Evolutionary conservation across 805 yeast species (phyloP), one percentile per base, ranked within the genome.

Genomic region (Candida coquimbonensis): DNA sequence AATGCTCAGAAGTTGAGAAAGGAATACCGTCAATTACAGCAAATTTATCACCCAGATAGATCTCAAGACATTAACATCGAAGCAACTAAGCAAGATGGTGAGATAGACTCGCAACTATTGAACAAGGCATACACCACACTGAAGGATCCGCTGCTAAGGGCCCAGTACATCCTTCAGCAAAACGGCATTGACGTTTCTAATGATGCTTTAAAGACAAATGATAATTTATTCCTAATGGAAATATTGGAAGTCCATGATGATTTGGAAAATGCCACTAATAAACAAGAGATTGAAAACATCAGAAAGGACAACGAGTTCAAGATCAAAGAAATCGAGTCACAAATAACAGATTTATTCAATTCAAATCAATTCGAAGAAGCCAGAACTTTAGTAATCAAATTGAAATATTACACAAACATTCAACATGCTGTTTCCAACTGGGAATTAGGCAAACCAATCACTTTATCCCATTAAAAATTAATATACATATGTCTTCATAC

Each of bases 171-270:
- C 17, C 57, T 85, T 12, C 61, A 67, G 14, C 42, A 62, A 16
- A 59, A 67, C 8, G 74, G 73, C 0, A 63, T 77, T 26, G 87
- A 85, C 52, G 65, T 85, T 32, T 68, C 72, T 9, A 65, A 75
- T 25, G 96, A 90, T 7, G 27, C 47, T 6, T 27, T 53, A 80
- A 78, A 7, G 53, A 70, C 66, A 41, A 66, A 64, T 41, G 77
- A 79, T 49, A 78, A 81, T 47, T 74, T 68, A 14, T 66, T 87
- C 57, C 66, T 91, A 36, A 77, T 87, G 82, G 78, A 78, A 38
- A 84, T 91, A 21, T 69, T 91, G 65, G 95, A 88, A 52, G 79
- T 87, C 5, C 93, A 90, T 60, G 99, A 91, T 63, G 75, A 78
- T 37, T 67, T 90, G 47, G 95, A 87, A 49, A 78, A 78, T 52